Conservation (phyloP, 2,329 filamentous ascomycete species). For the Paraconiothyrium brasiliense region DNA sequence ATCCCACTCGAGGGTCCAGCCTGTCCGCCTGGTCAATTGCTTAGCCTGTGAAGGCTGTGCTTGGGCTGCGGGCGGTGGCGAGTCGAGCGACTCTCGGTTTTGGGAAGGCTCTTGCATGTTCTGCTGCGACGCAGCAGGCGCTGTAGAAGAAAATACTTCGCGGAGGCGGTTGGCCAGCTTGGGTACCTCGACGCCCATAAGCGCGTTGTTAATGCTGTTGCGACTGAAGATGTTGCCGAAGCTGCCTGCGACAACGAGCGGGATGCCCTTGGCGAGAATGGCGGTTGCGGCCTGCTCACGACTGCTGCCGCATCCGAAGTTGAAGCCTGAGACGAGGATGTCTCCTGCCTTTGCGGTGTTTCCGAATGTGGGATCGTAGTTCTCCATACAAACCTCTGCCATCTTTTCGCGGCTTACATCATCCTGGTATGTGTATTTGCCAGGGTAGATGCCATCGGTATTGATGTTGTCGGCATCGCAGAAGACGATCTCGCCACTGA, state of each 20-base stretch:
- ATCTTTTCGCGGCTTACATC: constrained; percentile 78
- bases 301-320: constrained; percentile 85
- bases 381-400: constrained; percentile 91
- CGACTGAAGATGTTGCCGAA: constrained; percentile 86
- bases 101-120: constrained; percentile 61
- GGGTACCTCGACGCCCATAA: constrained; percentile 77
- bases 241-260: constrained; percentile 80
- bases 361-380: constrained; percentile 82
- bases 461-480: constrained; percentile 87
- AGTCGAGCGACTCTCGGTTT: constrained; percentile 62
- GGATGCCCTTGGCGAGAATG: constrained; percentile 81
- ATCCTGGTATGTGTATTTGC: constrained; percentile 93
- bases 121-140: constrained; percentile 41
- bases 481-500: constrained; percentile 88
- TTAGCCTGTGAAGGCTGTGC: constrained; percentile 59
- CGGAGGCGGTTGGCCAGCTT: constrained; percentile 72
- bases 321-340: constrained; percentile 85
- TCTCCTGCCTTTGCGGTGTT: constrained; percentile 73
- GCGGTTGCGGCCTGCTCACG: constrained; percentile 90
- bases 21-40: constrained; percentile 74
- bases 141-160: constrained; percentile 61
- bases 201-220: constrained; percentile 82
- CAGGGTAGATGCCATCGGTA: constrained; percentile 92
- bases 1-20: constrained; percentile 87
- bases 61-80: constrained; percentile 50